A percentile compares a stretch with the other conserved stretches of the same genome.
phyloP scores from a whole-genome alignment of 768 basidiomycete species.

The Coprinopsis cinerea region DNA sequence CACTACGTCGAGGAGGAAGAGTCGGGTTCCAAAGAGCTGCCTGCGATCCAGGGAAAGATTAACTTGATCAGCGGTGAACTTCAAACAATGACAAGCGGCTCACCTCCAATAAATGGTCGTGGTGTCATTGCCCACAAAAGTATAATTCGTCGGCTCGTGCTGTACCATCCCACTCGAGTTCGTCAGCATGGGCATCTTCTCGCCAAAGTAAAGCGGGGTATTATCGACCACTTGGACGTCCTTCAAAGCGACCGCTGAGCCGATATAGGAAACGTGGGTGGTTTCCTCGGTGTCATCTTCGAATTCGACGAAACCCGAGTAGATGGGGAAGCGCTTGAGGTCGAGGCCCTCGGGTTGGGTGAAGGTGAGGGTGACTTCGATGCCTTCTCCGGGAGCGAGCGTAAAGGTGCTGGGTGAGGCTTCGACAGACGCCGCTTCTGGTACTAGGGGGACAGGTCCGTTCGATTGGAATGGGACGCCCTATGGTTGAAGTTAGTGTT shows the following conservation, averaged over 20 bases:
- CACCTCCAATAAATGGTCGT: slow-evolving; percentile 35
- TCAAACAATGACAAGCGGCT: not conserved
- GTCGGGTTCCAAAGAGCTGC: slow-evolving; percentile 41
- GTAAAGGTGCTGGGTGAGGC: slow-evolving; percentile 38
- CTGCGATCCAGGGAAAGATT: slow-evolving; percentile 2
- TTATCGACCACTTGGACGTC: slow-evolving; percentile 45
- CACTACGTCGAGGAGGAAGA: slow-evolving; percentile 44
- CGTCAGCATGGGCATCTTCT: slow-evolving; percentile 34
- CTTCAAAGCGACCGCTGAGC: slow-evolving; percentile 32
- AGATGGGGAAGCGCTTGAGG: slow-evolving; percentile 44
- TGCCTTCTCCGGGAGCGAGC: slow-evolving; percentile 34
- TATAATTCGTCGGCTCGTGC: slow-evolving; percentile 34
- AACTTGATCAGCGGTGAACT: not conserved
- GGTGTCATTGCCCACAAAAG: slow-evolving; percentile 34
- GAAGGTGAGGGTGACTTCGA: slow-evolving; percentile 36
- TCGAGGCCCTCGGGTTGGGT: slow-evolving; percentile 36
- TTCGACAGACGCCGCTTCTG: slow-evolving; percentile 36
- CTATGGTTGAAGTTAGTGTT: not conserved
- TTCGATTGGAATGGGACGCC: slow-evolving; percentile 23
- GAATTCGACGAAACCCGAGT: slow-evolving; percentile 49
- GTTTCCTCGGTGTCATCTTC: slow-evolving; percentile 28
- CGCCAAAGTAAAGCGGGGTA: slow-evolving; percentile 39
- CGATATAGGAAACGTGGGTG: slow-evolving; percentile 39
- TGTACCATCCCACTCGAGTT: slow-evolving; percentile 34
- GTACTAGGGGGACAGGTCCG: slow-evolving; percentile 44